A percentile compares a stretch with the other conserved stretches of the same genome.
These are phyloP conservation scores for Phenoliferia sp. DNA, from an alignment of 1,284 basidiomycete species.

Conservation along the genomic window DNA sequence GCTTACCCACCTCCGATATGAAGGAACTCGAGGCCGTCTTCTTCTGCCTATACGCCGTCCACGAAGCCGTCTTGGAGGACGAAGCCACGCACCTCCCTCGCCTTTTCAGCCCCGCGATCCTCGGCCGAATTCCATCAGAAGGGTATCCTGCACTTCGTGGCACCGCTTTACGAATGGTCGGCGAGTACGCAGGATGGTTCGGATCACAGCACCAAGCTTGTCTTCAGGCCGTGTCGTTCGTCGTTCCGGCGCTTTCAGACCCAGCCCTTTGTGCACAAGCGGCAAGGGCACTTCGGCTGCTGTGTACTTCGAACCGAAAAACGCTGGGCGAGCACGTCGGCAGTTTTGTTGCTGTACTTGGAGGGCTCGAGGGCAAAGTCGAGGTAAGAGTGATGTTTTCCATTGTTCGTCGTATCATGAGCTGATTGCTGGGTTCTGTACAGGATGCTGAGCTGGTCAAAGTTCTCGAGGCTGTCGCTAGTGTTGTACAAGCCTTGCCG, in stretches of 20 bases:
- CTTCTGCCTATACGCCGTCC: slow-evolving; percentile 32
- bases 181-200: slow-evolving; percentile 36
- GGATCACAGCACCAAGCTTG: slow-evolving; percentile 22
- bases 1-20: not conserved
- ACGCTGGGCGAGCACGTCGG: slow-evolving; percentile 32
- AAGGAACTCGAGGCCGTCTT: slow-evolving; percentile 36
- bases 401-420: not conserved
- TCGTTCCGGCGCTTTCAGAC: slow-evolving; percentile 24
- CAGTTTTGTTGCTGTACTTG: slow-evolving; percentile 35
- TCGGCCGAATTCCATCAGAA: slow-evolving; percentile 19
- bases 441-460: slow-evolving; percentile 35
- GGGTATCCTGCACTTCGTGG: slow-evolving; percentile 15
- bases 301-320: slow-evolving; percentile 35
- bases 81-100: slow-evolving; percentile 18
- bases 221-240: slow-evolving; percentile 27
- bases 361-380: slow-evolving; percentile 32
- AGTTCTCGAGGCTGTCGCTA: slow-evolving; percentile 37
- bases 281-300: slow-evolving; percentile 29
- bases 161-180: slow-evolving; percentile 31
- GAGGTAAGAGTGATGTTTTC: slow-evolving; percentile 30
- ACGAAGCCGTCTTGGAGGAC: slow-evolving; percentile 32
- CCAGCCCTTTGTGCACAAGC: slow-evolving; percentile 25
- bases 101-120: slow-evolving; percentile 31
- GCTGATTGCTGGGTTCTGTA: not conserved
- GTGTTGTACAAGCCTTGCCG: slow-evolving; percentile 37